These are phyloP conservation scores for Astragalus glycyphyllos DNA, from an alignment of 306 rosid species.

Conservation along the genomic window DNA sequence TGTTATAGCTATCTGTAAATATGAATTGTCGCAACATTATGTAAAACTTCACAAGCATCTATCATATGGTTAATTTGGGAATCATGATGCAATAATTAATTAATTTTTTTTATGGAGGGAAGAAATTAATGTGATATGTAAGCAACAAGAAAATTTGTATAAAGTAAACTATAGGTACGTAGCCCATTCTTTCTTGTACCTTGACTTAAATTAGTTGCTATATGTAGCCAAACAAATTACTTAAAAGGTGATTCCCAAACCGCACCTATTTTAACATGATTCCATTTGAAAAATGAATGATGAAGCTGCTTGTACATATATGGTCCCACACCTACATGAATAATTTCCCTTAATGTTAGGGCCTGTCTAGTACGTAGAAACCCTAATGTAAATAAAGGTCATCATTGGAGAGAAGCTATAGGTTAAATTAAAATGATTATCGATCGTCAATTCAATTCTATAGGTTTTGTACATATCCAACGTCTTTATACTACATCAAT, in stretches of 20 bases:
- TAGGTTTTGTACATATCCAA: constrained; percentile 47
- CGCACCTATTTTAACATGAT: constrained; percentile 54
- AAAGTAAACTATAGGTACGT: constrained; percentile 30
- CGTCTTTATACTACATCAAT: constrained; percentile 43
- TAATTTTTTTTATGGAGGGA: background rate
- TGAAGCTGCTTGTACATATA: constrained; percentile 45
- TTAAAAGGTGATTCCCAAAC: constrained; percentile 41
- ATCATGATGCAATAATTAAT: constrained; percentile 33
- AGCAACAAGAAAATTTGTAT: constrained; percentile 16
- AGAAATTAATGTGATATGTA: constrained; percentile 21
- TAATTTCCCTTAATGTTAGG: constrained; percentile 48
- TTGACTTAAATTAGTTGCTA: constrained; percentile 47
- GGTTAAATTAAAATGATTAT: background rate
- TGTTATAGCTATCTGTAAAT: constrained; percentile 34
- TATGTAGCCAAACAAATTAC: constrained; percentile 46
- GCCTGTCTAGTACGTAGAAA: constrained; percentile 48
- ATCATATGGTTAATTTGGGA: constrained; percentile 38
- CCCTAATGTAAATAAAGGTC: constrained; percentile 50
- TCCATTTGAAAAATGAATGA: constrained; percentile 46
- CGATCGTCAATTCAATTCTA: background rate
- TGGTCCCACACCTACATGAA: constrained; percentile 59
- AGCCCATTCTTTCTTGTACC: constrained; percentile 43
- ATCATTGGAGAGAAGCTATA: constrained; percentile 52
- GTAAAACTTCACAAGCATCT: constrained; percentile 42
- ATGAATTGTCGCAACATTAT: constrained; percentile 23